phyloP scores from a whole-genome alignment of 192 early-diverging fungal species.

The Linnemannia exigua region DNA sequence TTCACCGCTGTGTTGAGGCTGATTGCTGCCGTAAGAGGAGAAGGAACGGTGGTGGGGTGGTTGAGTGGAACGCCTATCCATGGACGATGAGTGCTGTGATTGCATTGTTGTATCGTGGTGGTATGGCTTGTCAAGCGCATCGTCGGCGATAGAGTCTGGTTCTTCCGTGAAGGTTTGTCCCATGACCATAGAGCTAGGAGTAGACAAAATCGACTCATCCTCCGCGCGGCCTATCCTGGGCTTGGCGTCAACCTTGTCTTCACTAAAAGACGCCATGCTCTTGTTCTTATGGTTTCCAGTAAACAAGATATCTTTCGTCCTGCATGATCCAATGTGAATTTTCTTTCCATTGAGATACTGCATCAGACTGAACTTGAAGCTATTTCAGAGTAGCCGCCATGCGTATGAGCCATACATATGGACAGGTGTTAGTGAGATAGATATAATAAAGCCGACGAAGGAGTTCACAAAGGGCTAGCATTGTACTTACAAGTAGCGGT shows the following conservation, averaged over 20 bases:
- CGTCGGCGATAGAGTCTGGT: conserved; percentile 53
- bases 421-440: neutral
- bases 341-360: conserved; percentile 48
- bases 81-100: conserved; percentile 7
- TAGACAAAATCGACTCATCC: conserved; percentile 15
- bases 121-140: conserved; percentile 20
- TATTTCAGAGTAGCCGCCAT: neutral
- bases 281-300: conserved; percentile 58
- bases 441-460: neutral
- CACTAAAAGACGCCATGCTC: conserved; percentile 56
- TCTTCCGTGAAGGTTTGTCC: conserved; percentile 46
- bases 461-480: neutral
- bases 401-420: neutral
- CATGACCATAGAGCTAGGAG: conserved; percentile 24
- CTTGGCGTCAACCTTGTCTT: conserved; percentile 44
- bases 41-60: conserved; percentile 13
- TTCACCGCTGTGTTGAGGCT: conserved; percentile 15
- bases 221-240: conserved; percentile 17
- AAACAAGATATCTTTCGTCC: conserved; percentile 54
- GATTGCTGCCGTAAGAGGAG: conserved; percentile 7
- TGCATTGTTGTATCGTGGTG: conserved; percentile 8
- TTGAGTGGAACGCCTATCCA: neutral
- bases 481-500: conserved; percentile 50
- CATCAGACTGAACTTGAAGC: conserved; percentile 51
- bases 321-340: conserved; percentile 44